phyloP scores from a whole-genome alignment of 2,329 filamentous ascomycete genomes.

The Trichoderma arundinaceum region DNA sequence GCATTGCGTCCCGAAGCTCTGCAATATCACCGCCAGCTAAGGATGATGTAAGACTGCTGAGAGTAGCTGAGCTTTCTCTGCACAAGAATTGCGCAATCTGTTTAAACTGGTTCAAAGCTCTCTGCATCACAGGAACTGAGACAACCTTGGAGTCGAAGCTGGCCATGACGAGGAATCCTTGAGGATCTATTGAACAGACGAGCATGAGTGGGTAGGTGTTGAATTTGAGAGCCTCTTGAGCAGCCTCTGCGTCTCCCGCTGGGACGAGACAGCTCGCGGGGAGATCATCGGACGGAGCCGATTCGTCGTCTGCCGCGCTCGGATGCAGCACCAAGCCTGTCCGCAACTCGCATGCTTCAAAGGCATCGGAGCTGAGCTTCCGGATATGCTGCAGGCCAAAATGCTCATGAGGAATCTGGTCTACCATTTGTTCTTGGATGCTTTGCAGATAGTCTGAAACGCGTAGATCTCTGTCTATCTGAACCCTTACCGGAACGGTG shows the following conservation, averaged over 20 bases:
- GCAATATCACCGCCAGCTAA: constrained; percentile 45
- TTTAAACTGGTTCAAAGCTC: constrained; percentile 58
- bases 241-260: constrained; percentile 61
- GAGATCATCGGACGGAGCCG: constrained; percentile 39
- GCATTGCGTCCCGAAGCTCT: constrained; percentile 41
- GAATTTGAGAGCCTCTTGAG: constrained; percentile 64
- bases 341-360: constrained; percentile 61
- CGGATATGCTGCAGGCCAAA: constrained; percentile 65
- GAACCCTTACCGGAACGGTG: constrained; percentile 62
- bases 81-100: constrained; percentile 58
- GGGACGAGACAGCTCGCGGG: constrained; percentile 61
- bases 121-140: constrained; percentile 56
- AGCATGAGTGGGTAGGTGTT: constrained; percentile 68
- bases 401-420: constrained; percentile 69
- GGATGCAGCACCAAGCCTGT: constrained; percentile 62
- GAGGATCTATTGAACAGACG: constrained; percentile 64
- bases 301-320: constrained; percentile 43
- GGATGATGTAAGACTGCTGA: constrained; percentile 43
- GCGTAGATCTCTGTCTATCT: constrained; percentile 42
- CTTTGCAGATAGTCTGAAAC: constrained; percentile 59
- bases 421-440: constrained; percentile 61
- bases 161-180: constrained; percentile 64
- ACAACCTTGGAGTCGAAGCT: constrained; percentile 70
- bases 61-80: constrained; percentile 41
- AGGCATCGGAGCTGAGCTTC: constrained; percentile 58